phyloP scores from a whole-genome alignment of 768 basidiomycete species.

The Phaeolepiota aurea region DNA sequence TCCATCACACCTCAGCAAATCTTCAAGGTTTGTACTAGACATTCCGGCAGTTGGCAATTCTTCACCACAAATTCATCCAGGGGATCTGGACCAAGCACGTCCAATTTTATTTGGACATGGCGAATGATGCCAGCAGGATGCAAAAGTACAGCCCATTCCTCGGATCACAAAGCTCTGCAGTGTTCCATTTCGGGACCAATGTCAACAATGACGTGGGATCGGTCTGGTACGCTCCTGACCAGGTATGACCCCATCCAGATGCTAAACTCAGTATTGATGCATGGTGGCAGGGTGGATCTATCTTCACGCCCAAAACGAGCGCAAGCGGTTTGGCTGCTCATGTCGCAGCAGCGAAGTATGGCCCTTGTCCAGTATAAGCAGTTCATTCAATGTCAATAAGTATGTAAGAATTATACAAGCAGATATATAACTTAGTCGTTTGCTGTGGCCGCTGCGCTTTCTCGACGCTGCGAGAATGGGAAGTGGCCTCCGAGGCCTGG shows the following conservation, averaged over 20 bases:
- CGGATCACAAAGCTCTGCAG: constrained; percentile 30
- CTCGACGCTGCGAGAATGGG: constrained; percentile 14
- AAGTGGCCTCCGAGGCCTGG: constrained; percentile 17
- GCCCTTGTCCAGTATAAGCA: constrained; percentile 17
- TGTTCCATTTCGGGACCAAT: constrained; percentile 34
- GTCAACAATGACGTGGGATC: constrained; percentile 32
- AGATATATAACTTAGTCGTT: constrained; percentile 11
- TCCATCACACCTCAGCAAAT: constrained; percentile 23
- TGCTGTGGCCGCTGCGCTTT: constrained; percentile 15
- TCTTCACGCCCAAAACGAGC: constrained; percentile 35
- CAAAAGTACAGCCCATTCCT: constrained; percentile 35
- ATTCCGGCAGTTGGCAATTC: too few species aligned
- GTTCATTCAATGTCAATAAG: not conserved
- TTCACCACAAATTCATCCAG: too few species aligned
- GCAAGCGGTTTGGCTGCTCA: constrained; percentile 34
- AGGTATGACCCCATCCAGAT: constrained; percentile 19
- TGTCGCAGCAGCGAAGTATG: constrained; percentile 34
- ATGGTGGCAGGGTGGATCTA: constrained; percentile 28
- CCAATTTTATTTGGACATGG: constrained; percentile 39
- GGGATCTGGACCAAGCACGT: constrained; percentile 47
- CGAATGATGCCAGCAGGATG: constrained; percentile 28
- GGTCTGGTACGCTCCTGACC: constrained; percentile 36
- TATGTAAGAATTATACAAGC: not conserved
- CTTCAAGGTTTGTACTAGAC: constrained; percentile 28
- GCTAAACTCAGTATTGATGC: not conserved